Evolutionary conservation across 2,329 filamentous ascomycete genomes (phyloP), one percentile per base, ranked within the genome.

Genomic region (Paramyrothecium sp.): DNA sequence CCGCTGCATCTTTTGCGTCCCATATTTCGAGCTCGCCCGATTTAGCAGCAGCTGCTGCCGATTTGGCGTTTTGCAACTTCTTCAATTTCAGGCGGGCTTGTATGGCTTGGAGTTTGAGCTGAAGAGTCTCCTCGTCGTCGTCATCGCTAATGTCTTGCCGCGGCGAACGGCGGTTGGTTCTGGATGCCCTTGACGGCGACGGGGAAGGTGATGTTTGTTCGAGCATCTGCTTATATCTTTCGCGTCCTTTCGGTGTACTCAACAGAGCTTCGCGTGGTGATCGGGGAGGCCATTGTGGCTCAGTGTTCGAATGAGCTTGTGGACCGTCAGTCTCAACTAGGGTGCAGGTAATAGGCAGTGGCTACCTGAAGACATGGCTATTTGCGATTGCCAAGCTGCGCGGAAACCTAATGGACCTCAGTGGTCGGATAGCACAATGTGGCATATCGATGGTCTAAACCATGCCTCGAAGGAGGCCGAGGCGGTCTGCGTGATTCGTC

Each of bases 81-180:
- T 97, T 98, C 62, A 98, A 74, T 73, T 89, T 95, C 54, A 98
- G 76, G 59, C 89, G 88, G 7, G 93, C 92, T 72, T 98, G 89
- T 58, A 99, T 96, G 56, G 91, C 92, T 62, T 93, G 88, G 5
- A 98, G 78, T 70, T 96, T 88, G 60, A 99, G 77, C 68, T 96
- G 86, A 34, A 98, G 76, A 1, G 87, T 96, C 77, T 98, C 93
- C 72, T 97, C 94, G 64, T 96, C 93, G 7, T 96, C 89, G 4
- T 91, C 89, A 44, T 44, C 38, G 38, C 38, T 44, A 12, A 44
- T 17, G 5, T 44, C 38, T 19, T 44, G 13, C n/a, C 13, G 13
- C 38, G n/a, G 38, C 13, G 48, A 69, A 62, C 38, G 63, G 54
- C 13, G 57, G 67, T 44, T 64, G 19, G 47, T 63, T 64, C 53